Conservation (phyloP, 768 basidiomycete species). For the Suillus lakei region DNA sequence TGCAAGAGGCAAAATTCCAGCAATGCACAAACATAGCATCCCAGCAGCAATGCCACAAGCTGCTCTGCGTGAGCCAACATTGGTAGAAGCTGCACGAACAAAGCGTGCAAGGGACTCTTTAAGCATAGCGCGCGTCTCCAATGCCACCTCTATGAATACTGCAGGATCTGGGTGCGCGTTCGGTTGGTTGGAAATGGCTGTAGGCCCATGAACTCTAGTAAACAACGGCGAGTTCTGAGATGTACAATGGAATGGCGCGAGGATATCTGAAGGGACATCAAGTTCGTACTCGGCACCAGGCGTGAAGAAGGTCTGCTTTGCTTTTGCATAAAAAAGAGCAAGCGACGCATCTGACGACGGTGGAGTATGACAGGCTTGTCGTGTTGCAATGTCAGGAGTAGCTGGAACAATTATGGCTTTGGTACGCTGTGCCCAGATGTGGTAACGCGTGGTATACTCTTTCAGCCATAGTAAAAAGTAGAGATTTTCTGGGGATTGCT, state of each 20-base stretch:
- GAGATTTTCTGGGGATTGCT: conserved; percentile 77
- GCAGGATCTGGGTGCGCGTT: conserved; percentile 65
- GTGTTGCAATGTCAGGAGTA: conserved; percentile 21
- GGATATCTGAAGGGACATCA: conserved; percentile 66
- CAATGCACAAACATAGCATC: conserved; percentile 49
- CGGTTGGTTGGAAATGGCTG: conserved; percentile 30
- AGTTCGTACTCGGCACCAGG: conserved; percentile 75
- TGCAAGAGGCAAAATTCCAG: conserved; percentile 55
- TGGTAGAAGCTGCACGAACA: conserved; percentile 67
- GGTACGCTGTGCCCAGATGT: conserved; percentile 42
- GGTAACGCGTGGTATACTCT: conserved; percentile 64
- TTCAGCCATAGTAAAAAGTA: conserved; percentile 85
- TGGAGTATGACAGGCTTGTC: conserved; percentile 35
- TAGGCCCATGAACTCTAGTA: conserved; percentile 7
- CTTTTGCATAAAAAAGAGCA: conserved; percentile 77
- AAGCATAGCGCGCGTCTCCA: conserved; percentile 62
- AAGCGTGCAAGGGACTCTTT: conserved; percentile 68
- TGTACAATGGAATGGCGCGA: conserved; percentile 59
- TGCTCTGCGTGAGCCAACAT: conserved; percentile 71
- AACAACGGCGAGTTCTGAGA: conserved; percentile 36
- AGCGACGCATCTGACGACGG: conserved; percentile 54
- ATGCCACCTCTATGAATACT: conserved; percentile 62
- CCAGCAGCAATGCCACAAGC: conserved; percentile 74
- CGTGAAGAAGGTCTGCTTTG: conserved; percentile 82
- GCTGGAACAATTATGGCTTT: conserved; percentile 31